A percentile compares a stretch with the other conserved stretches of the same genome.
phyloP scores from a whole-genome alignment of 768 basidiomycete genomes.

The Serendipita sp. region DNA sequence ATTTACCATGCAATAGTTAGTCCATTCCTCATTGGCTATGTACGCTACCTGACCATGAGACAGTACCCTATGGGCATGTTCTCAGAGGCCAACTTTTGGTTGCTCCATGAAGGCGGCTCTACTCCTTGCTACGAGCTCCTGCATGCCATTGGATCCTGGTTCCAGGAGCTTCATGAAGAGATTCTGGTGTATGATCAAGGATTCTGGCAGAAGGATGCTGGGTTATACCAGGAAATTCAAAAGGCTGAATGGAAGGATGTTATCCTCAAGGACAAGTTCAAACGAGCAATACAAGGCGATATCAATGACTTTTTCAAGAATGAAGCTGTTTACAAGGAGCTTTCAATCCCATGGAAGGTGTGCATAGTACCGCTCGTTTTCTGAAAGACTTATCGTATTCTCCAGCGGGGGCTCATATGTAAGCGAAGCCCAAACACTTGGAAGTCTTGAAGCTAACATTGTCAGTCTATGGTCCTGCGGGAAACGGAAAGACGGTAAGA shows the following conservation, averaged over 20 bases:
- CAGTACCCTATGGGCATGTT: constrained; percentile 21
- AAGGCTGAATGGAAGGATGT: constrained; percentile 61
- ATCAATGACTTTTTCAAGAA: constrained; percentile 69
- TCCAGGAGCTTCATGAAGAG: constrained; percentile 43
- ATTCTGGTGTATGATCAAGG: constrained; percentile 66
- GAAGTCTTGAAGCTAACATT: neutral
- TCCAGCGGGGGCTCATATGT: neutral
- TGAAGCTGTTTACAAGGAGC: constrained; percentile 52
- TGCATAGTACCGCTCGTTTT: neutral
- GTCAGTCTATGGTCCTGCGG: constrained; percentile 60
- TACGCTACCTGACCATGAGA: constrained; percentile 8
- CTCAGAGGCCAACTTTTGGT: constrained; percentile 24
- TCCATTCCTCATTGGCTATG: neutral
- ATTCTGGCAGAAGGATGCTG: constrained; percentile 41
- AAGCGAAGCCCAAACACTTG: neutral
- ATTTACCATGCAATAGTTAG: constrained; percentile 37
- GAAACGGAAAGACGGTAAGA: constrained; percentile 76
- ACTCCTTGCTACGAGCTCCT: constrained; percentile 36
- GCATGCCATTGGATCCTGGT: constrained; percentile 35
- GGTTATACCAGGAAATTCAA: constrained; percentile 29
- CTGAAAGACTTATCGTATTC: constrained; percentile 10
- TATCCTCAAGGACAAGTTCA: constrained; percentile 54
- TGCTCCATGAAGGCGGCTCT: constrained; percentile 46
- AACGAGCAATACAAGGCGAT: constrained; percentile 53
- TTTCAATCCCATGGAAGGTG: constrained; percentile 76